Conservation (phyloP, 495 filamentous ascomycete species). For the Poronia punctata region DNA sequence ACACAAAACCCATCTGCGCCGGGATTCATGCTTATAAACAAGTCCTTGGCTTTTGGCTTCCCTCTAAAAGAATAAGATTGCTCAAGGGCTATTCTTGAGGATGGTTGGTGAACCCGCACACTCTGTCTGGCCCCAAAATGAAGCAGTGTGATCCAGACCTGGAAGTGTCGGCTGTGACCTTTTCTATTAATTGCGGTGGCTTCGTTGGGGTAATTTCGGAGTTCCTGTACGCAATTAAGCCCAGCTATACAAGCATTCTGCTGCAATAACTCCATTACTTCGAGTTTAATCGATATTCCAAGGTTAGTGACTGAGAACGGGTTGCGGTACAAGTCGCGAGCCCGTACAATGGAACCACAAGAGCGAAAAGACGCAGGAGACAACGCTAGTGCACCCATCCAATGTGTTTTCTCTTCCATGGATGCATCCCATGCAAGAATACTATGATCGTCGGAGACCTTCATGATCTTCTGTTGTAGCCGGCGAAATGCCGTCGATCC, state of each 20-base stretch:
- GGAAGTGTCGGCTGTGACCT: neutral
- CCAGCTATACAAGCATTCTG: slow-evolving; percentile 1
- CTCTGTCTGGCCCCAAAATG: too few relatives aligned
- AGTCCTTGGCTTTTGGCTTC: too few relatives aligned
- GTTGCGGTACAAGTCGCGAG: neutral
- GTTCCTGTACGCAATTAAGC: slow-evolving; percentile 14
- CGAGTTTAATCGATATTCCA: slow-evolving; percentile 10
- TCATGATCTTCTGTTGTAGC: slow-evolving; percentile 28
- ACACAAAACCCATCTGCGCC: too few relatives aligned
- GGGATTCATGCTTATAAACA: too few relatives aligned
- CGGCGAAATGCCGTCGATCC: slow-evolving; percentile 23
- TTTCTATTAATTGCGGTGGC: neutral
- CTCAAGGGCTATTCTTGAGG: too few relatives aligned
- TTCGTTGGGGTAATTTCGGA: neutral
- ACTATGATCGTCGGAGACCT: slow-evolving; percentile 21
- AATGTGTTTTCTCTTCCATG: neutral
- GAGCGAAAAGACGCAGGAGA: slow-evolving; percentile 15
- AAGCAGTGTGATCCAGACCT: neutral
- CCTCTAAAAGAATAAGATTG: too few relatives aligned
- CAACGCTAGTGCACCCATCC: slow-evolving; percentile 9
- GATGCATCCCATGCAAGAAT: slow-evolving; percentile 27
- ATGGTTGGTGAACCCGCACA: too few relatives aligned
- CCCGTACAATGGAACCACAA: slow-evolving; percentile 15
- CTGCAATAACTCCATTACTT: neutral
- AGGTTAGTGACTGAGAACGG: slow-evolving; percentile 20